Evolutionary conservation across 1,284 basidiomycete species (phyloP), one percentile per base, ranked within the genome.

Genomic region (Uromyces viciae-fabae): DNA sequence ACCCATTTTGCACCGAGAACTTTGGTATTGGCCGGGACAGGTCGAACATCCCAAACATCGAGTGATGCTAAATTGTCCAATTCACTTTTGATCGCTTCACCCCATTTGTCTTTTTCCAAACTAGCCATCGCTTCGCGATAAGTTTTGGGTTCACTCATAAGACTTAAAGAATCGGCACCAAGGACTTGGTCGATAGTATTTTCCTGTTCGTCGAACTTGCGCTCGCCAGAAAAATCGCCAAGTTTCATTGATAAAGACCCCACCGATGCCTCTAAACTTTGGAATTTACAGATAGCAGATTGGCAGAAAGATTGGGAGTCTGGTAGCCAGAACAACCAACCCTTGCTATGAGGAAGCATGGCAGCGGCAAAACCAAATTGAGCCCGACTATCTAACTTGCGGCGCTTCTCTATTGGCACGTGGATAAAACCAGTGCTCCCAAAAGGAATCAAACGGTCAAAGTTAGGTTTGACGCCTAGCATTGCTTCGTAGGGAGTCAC

Each of bases 1-100:
- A 81, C 73, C 79, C 79, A 81, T n/a, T 62, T 74, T 19, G 64
- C 11, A 11, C 36, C 64, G 17, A 40, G 22, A 28, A 38, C 14
- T 31, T 28, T 28, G 17, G 14, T 40, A 25, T 11, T 38, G 17
- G 64, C n/a, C 36, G 64, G 64, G 17, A 31, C 2, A 36, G 40
- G 36, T 22, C 40, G 36, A 8, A 40, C 38, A 17, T 36, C 31
- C 66, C 66, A 69, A 36, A 69, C 31, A 64, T 25, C 60, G 28
- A 64, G 28, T 17, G 22, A 22, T 3, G 22, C 19, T 31, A 19
- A 4, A 17, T n/a, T 42, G 36, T 69, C 46, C 38, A 69, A 42
- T 7, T 69, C 38, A 19, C 9, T 22, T n/a, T 69, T 31, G 3
- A 15, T 4, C n/a, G 66, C 66, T n/a, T 36, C 7, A 22, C 36